Evolutionary conservation across 108 stramenopile species (phyloP).

Genomic region (Pseudonitzschia delicatissima): DNA sequence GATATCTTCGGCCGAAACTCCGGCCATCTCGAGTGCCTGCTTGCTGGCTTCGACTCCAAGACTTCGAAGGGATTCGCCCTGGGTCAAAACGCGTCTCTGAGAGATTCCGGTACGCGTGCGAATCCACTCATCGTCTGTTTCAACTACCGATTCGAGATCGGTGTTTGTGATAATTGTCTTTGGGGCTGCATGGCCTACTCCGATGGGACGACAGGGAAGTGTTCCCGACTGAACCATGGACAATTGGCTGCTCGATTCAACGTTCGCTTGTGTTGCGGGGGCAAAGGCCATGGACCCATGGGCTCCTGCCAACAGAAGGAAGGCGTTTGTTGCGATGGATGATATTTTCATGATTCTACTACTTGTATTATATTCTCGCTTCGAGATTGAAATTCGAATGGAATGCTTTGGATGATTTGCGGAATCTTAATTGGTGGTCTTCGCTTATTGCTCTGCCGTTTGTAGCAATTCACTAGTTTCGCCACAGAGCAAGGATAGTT

Average conservation of each 20-base stretch:
- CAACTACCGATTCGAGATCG: constrained; percentile 88
- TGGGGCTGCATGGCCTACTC: constrained; percentile 80
- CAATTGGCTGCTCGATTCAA: constrained; percentile 1
- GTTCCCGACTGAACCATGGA: constrained; percentile 40
- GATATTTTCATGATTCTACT: constrained; percentile 17
- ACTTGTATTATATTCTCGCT: neutral
- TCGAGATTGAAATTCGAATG: too few relatives aligned
- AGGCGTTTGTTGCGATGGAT: constrained; percentile 10
- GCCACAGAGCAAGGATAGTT: too few relatives aligned
- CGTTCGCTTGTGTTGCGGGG: neutral
- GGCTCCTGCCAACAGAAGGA: constrained; percentile 1
- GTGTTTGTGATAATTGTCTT: constrained; percentile 75
- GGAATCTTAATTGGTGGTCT: too few relatives aligned
- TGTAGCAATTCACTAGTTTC: too few relatives aligned
- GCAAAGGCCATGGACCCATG: neutral
- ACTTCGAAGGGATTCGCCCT: constrained; percentile 45
- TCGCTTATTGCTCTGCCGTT: too few relatives aligned
- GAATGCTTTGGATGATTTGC: neutral
- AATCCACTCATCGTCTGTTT: constrained; percentile 97
- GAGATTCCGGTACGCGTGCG: constrained; percentile 89
- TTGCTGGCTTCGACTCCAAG: constrained; percentile 53
- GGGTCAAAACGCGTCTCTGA: constrained; percentile 67
- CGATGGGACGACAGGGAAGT: constrained; percentile 72
- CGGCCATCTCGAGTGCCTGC: constrained; percentile 77
- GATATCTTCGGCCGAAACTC: constrained; percentile 64